Evolutionary conservation across 1,284 basidiomycete genomes (phyloP).

Genomic region (Ceratobasidium sp.): DNA sequence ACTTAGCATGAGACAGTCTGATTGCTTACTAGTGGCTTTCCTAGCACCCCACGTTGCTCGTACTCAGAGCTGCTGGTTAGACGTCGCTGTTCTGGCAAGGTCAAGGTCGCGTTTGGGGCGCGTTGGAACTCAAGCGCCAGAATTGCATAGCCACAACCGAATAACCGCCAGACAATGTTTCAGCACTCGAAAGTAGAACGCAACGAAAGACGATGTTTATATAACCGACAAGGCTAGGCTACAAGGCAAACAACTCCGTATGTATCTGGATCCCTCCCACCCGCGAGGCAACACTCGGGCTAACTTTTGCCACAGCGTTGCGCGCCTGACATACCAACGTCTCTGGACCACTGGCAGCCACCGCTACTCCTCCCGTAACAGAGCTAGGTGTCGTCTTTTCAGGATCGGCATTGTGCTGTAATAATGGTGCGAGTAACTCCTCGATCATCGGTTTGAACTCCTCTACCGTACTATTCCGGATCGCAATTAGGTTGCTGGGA

Average conservation of each 20-base stretch:
- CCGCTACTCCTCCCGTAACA: conserved; percentile 36
- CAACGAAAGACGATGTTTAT: too few relatives aligned
- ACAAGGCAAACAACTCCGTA: conserved; percentile 43
- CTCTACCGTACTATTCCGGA: conserved; percentile 36
- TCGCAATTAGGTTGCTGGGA: conserved; percentile 36
- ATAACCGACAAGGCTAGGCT: conserved; percentile 32
- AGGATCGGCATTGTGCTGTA: conserved; percentile 4
- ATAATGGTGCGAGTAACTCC: conserved; percentile 32
- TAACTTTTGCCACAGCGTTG: conserved; percentile 42
- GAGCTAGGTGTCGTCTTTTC: conserved; percentile 5
- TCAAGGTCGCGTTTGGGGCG: conserved; percentile 16
- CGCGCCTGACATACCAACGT: conserved; percentile 40
- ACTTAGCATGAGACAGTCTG: neutral
- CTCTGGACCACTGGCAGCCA: conserved; percentile 42
- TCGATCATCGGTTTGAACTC: conserved; percentile 39
- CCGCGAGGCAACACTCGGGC: conserved; percentile 10
- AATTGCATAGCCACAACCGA: conserved; percentile 1
- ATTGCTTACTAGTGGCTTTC: neutral
- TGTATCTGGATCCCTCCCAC: conserved; percentile 42
- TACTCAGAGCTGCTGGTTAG: neutral
- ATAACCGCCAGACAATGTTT: neutral
- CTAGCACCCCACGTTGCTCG: neutral
- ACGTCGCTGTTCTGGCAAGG: too few relatives aligned
- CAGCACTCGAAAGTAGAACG: too few relatives aligned
- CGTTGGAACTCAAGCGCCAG: conserved; percentile 3